These are phyloP conservation scores for Solanum pimpinellifolium DNA, from an alignment of 257 asterid species.

Conservation along the genomic window DNA sequence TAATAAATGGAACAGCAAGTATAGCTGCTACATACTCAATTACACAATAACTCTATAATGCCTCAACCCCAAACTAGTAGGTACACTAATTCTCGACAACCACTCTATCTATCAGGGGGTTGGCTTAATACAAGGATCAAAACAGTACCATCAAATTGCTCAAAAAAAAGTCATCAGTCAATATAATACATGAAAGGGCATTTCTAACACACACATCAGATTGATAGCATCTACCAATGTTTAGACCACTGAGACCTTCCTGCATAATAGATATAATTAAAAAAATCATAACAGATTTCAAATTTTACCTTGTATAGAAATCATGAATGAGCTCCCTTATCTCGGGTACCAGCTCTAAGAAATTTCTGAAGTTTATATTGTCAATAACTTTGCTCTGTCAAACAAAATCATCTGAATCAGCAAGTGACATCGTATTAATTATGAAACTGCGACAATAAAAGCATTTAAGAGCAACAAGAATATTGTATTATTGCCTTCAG, in stretches of 20 bases:
- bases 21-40: not conserved
- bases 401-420: constrained; percentile 4
- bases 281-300: not conserved
- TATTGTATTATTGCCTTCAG: constrained; percentile 46
- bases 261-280: not conserved
- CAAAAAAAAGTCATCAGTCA: not conserved
- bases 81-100: not conserved
- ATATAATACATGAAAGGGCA: not conserved
- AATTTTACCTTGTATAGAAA: constrained; percentile 76
- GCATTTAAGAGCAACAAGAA: not conserved
- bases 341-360: constrained; percentile 94
- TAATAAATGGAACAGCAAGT: not conserved
- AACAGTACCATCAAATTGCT: not conserved
- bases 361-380: constrained; percentile 72
- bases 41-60: not conserved
- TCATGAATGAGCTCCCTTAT: constrained; percentile 89
- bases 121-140: not conserved
- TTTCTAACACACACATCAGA: not conserved
- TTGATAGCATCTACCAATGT: not conserved
- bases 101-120: not conserved
- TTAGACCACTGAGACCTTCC: not conserved
- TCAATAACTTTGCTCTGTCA: constrained; percentile 94
- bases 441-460: not conserved
- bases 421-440: not conserved
- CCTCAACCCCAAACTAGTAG: not conserved